Evolutionary conservation across 257 asterid species (phyloP).

Genomic region (Orobanche coerulescens): DNA sequence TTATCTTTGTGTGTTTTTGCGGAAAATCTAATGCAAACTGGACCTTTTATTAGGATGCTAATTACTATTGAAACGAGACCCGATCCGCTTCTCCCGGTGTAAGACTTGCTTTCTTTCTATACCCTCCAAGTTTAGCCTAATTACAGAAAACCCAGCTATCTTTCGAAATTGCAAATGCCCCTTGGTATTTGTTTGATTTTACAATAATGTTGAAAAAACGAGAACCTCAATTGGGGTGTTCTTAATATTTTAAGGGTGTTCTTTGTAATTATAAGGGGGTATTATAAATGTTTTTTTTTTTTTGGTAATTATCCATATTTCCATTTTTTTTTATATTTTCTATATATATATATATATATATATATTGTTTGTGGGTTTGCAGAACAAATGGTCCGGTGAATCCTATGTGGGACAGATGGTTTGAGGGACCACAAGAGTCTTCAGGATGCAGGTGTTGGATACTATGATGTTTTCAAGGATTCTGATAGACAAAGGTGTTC

Average conservation of each 20-base stretch:
- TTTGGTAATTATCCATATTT: too few relatives aligned
- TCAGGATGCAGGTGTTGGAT: slow-evolving; percentile 92
- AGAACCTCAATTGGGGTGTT: neutral
- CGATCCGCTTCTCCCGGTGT: slow-evolving; percentile 80
- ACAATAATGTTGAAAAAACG: too few relatives aligned
- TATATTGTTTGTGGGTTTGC: too few relatives aligned
- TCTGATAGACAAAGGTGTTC: too few relatives aligned
- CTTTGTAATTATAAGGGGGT: too few relatives aligned
- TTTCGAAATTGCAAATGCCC: neutral
- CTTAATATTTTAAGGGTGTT: neutral
- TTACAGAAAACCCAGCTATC: neutral
- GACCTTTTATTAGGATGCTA: slow-evolving; percentile 51
- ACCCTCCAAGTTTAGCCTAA: too few relatives aligned
- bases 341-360: too few relatives aligned
- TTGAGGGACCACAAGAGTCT: slow-evolving; percentile 76
- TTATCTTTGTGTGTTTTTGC: neutral
- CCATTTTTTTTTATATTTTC: too few relatives aligned
- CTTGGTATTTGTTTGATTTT: too few relatives aligned
- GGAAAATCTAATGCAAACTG: too few relatives aligned
- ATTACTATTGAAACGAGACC: slow-evolving; percentile 54
- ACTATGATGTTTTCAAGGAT: slow-evolving; percentile 33
- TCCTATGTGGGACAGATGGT: slow-evolving; percentile 93
- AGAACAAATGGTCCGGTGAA: slow-evolving; percentile 78
- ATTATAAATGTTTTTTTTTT: too few relatives aligned
- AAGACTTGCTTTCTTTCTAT: too few relatives aligned